phyloP scores from a whole-genome alignment of 371 early-diverging fungal genomes.

The Mortierella sp. region DNA sequence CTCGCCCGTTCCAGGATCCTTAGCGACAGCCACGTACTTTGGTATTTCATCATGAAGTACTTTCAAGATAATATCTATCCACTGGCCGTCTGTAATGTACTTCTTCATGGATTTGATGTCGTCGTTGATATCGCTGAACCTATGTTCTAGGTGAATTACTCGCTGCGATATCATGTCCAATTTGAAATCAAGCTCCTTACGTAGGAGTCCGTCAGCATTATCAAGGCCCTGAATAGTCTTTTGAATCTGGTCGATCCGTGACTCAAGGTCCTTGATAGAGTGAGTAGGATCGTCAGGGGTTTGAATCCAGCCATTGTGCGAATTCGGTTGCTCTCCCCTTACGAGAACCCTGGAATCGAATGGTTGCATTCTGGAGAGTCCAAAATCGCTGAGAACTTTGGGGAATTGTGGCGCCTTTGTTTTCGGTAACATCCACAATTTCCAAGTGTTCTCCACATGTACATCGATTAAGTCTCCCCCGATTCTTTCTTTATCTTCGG shows the following conservation, averaged over 20 bases:
- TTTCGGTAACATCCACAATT: neutral
- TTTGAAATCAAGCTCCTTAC: neutral
- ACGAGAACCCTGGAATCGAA: neutral
- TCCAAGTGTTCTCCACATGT: neutral
- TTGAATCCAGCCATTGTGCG: neutral
- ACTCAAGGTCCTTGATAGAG: slow-evolving; percentile 15
- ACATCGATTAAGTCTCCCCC: neutral
- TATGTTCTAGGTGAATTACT: neutral
- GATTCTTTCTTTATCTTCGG: neutral
- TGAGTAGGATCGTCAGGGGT: neutral
- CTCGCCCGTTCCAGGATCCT: slow-evolving; percentile 13
- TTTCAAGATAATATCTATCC: slow-evolving; percentile 26
- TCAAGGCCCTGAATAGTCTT: slow-evolving; percentile 8
- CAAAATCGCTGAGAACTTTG: neutral
- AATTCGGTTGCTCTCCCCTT: neutral
- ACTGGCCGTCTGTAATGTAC: neutral
- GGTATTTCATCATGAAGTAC: slow-evolving; percentile 14
- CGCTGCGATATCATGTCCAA: neutral
- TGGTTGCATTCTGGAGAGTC: neutral
- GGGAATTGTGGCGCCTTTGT: neutral
- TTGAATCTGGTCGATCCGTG: slow-evolving; percentile 20
- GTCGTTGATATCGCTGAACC: neutral
- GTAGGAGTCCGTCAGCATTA: neutral
- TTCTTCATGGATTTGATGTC: slow-evolving; percentile 4
- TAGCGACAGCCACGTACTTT: slow-evolving; percentile 5